Conservation (phyloP, 331 rosid species). For the Rhamnella rubrinervis region DNA sequence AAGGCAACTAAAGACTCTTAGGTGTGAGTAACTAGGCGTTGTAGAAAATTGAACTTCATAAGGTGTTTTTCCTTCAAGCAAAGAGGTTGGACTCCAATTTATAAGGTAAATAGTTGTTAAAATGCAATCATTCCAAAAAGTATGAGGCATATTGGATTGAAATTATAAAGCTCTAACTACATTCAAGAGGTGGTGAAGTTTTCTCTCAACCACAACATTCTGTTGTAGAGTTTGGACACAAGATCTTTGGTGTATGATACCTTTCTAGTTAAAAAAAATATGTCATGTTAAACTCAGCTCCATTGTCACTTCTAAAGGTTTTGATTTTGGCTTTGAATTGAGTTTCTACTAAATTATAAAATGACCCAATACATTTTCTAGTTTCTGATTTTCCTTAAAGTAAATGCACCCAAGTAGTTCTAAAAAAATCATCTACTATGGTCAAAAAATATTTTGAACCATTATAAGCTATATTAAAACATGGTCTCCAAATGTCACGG, state of each 20-base stretch:
- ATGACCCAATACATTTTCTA: not conserved
- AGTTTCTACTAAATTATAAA: constrained; percentile 7
- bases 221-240: constrained; percentile 20
- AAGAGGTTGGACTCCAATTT: not conserved
- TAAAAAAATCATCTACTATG: not conserved
- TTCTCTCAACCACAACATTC: constrained; percentile 8
- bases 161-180: not conserved
- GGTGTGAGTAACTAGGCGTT: too few species aligned
- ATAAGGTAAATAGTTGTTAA: not conserved
- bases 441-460: constrained; percentile 10
- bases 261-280: constrained; percentile 9
- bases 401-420: constrained; percentile 8
- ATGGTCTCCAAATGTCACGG: constrained; percentile 5
- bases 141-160: not conserved
- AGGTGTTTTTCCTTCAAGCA: not conserved
- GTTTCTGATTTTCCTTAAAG: constrained; percentile 9
- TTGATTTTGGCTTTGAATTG: constrained; percentile 12
- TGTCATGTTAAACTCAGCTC: constrained; percentile 9
- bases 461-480: not conserved
- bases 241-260: constrained; percentile 16
- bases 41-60: not conserved
- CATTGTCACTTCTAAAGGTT: constrained; percentile 15
- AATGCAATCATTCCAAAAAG: not conserved
- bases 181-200: constrained; percentile 14
- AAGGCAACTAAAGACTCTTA: too few species aligned